Base-by-base conservation (phyloP, 2,329 filamentous ascomycete genomes). In the Alternaria gansuensis region DNA sequence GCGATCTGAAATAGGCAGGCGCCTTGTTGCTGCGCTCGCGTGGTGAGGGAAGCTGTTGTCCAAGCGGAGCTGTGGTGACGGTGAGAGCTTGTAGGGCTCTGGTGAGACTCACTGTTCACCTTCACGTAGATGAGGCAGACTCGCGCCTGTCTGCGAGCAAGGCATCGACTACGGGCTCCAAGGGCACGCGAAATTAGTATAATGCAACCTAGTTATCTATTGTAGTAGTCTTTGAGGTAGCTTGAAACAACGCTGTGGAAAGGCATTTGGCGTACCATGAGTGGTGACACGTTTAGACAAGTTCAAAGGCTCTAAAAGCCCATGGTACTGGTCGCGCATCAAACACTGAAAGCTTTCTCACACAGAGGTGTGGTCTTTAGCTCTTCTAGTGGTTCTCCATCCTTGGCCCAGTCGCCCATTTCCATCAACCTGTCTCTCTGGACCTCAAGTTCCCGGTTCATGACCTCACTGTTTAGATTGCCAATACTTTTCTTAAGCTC, bases 341-440 rank as follows among this genome's bases (percentile, higher is more conserved):
- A 58, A 8, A 55, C 45, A 31, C 45, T 51, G 14, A 59, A 59
- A 24, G 51, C 51, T 31, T 56, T 55, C 33, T 59, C 57, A 2
- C 40, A 28, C n/a, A 59, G 4, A 6, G 36, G 17, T 10, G 46
- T 13, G 4, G 44, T 41, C 23, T 33, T 31, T 2, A 21, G 8
- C 21, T 29, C 24, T 21, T 31, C 34, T 7, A 23, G 21, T 21
- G 10, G 5, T 21, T 43, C 29, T 23, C 60, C 31, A 48, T 56
- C 51, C 26, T 69, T 45, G 5, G 62, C 48, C 65, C 66, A 71
- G 37, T 71, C 65, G 5, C 69, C 75, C 69, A 78, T 75, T 33
- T 76, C 62, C 60, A 65, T 59, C 49, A 78, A 43, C 17, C 67
- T 57, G 24, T 68, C 60, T 51, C 60, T 65, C 56, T 76, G 73